A percentile compares a stretch with the other conserved stretches of the same genome.
These are phyloP conservation scores for Vanrija sp. DNA, from an alignment of 1,284 basidiomycete species.

Conservation along the genomic window DNA sequence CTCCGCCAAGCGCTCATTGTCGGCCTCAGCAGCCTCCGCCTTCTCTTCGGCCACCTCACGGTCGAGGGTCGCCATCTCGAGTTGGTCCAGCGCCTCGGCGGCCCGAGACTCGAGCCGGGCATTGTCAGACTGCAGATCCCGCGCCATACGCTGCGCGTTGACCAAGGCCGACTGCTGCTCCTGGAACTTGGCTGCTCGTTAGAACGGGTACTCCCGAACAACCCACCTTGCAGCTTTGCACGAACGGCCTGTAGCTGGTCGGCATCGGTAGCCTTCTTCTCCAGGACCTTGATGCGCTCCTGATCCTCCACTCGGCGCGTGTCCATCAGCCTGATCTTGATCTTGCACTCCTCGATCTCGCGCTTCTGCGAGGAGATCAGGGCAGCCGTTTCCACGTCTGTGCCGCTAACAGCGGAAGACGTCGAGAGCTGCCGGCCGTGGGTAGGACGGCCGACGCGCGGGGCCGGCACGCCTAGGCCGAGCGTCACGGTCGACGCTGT, in stretches of 20 bases:
- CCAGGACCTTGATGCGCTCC: conserved; percentile 75
- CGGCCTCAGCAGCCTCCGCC: conserved; percentile 71
- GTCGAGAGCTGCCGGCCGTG: background rate
- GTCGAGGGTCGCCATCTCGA: conserved; percentile 93
- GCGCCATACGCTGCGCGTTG: conserved; percentile 61
- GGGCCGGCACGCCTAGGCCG: no score
- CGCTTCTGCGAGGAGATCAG: conserved; percentile 25
- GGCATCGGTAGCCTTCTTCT: conserved; percentile 73
- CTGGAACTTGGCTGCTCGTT: conserved; percentile 64
- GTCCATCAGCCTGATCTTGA: conserved; percentile 80
- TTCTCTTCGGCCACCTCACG: conserved; percentile 96
- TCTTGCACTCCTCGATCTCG: conserved; percentile 71
- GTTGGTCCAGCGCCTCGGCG: conserved; percentile 73
- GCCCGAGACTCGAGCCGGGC: conserved; percentile 61
- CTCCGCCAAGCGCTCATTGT: conserved; percentile 73
- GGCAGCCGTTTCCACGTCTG: background rate
- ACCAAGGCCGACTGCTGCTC: conserved; percentile 72
- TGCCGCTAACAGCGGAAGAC: background rate
- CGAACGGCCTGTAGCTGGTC: conserved; percentile 78
- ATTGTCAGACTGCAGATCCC: conserved; percentile 62
- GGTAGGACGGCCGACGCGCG: no score
- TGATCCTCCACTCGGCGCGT: conserved; percentile 80
- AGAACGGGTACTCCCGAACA: conserved; percentile 4
- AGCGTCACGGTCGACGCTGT: no score
- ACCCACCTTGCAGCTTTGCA: conserved; percentile 69